Base-by-base conservation (phyloP, 345 rosid genomes). In the Microthlaspi erraticum region DNA sequence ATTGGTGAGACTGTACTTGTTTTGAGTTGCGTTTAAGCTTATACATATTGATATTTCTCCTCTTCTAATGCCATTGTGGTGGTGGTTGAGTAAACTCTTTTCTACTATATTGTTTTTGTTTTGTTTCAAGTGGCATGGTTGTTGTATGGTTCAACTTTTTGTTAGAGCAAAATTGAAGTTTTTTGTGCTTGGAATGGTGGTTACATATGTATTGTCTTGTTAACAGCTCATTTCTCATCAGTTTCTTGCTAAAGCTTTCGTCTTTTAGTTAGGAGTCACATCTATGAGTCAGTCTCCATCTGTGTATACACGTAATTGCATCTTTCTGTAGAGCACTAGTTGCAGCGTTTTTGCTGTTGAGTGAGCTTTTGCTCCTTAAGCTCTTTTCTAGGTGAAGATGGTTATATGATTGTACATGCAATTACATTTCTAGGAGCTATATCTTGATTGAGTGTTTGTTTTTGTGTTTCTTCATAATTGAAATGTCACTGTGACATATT, bases 31-130 rank as follows among this genome's bases (percentile, higher is more conserved):
- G 4, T 23, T 23, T 23, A 23, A 23, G 26, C 26, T 23, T 23
- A 23, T 23, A 23, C 38, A 48, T 49, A 13, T 51, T n/a, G 44
- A 60, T 60, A 11, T 48, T 48, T 8, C 19, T 55, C 34, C 4
- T n/a, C 32, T 33, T 57, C 31, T 69, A 57, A 59, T 70, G 49
- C 66, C 50, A 60, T 49, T 59, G 49, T 49, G 19, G 58, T 71
- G 51, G 42, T 70, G 26, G 42, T 29, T 60, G 74, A 29, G 53
- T 60, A 51, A 45, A 33, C 36, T 18, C 37, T 32, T 60, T 39
- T 38, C 7, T 34, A 29, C 7, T 11, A 13, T 29, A 50, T 41
- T 32, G 20, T 60, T 41, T 41, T 32, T 17, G 58, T 26, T 70
- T 58, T 44, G 51, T 29, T 60, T 50, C 53, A 71, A 60, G 33